These are phyloP conservation scores for Aspergillus hiratsukae DNA, from an alignment of 2,329 filamentous ascomycete genomes.

Conservation along the genomic window DNA sequence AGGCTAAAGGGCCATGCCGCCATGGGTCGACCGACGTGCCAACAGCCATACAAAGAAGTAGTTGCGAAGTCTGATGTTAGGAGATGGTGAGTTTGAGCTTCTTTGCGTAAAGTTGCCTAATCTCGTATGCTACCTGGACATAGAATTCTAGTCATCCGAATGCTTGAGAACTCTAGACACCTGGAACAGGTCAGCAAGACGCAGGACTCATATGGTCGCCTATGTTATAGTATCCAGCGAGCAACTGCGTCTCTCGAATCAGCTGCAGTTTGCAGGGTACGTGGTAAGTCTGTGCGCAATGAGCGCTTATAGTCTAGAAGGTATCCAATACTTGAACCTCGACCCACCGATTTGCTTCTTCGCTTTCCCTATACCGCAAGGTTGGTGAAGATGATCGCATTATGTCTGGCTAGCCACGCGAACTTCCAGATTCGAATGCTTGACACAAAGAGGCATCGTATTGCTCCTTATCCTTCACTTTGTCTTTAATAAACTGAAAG, in stretches of 20 bases:
- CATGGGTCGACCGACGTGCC: too few relatives aligned
- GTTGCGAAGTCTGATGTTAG: background rate
- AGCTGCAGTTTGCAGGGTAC: background rate
- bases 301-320: too few relatives aligned
- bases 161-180: background rate
- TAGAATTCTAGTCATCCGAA: background rate
- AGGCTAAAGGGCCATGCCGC: too few relatives aligned
- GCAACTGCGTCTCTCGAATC: background rate
- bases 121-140: background rate
- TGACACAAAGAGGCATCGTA: conserved; percentile 14
- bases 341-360: too few relatives aligned
- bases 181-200: background rate
- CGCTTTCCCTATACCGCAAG: background rate
- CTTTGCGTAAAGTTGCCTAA: background rate
- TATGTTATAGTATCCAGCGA: background rate
- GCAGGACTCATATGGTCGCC: background rate
- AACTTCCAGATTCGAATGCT: conserved; percentile 5
- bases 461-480: conserved; percentile 17
- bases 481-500: conserved; percentile 12
- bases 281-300: too few relatives aligned
- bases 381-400: background rate
- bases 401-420: background rate
- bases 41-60: too few relatives aligned
- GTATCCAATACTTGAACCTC: too few relatives aligned
- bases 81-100: background rate